Evolutionary conservation across 2,329 filamentous ascomycete genomes (phyloP), one percentile per base, ranked within the genome.

Genomic region (Salinomyces thailandicus): DNA sequence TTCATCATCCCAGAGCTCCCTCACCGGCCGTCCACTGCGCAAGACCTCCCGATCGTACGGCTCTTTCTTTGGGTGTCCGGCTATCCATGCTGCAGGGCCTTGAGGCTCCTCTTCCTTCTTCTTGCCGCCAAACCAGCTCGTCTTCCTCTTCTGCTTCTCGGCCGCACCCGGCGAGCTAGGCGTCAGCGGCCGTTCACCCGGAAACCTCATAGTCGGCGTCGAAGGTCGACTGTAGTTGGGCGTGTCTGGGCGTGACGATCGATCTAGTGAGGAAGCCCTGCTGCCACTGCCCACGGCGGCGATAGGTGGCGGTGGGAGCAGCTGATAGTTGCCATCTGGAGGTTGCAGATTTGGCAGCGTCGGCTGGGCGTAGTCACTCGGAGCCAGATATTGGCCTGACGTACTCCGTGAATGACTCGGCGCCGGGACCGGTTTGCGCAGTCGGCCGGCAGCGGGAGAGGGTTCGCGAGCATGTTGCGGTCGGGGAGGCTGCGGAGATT

Each of bases 1-100:
- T 4, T 40, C 39, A 3, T 75, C 70, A 46, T 77, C 72, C 76
- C 76, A 80, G 6, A 79, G 54, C 48, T 79, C 76, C 5, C 62
- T 52, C 12, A 75, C 69, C 56, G 65, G 71, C 39, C 72, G 64
- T 26, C 67, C 73, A 36, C 62, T 61, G 16, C 68, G 43, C 43
- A 79, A 47, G 18, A 63, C 62, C 2, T 62, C 58, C 34, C 74
- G 42, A 47, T 75, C 72, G 45, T 77, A 79, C 3, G 68, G 57
- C 17, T 73, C 60, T 48, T 70, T 71, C 42, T 73, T 68, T 29
- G 67, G 62, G 45, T 76, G 62, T 5, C 73, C 73, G 5, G 73
- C 66, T 40, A 77, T 69, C 75, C 75, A 79, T 8, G 75, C 73
- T 31, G 62, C 47, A 14, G 62, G 61, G 3, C 57, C 50, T 46